Evolutionary conservation across 441 rosid species (phyloP).

Genomic region (Theobroma grandiflorum): DNA sequence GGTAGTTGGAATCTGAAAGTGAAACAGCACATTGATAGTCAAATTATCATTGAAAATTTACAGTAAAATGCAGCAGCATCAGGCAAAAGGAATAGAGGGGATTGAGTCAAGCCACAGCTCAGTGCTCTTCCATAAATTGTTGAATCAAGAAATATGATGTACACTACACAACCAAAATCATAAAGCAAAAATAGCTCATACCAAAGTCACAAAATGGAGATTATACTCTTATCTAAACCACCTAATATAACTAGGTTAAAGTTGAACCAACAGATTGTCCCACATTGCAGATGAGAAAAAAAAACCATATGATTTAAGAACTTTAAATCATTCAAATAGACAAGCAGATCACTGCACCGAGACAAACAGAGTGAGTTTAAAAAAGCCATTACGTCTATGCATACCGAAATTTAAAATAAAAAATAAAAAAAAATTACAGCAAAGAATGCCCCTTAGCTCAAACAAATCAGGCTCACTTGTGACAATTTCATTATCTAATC

Average conservation of each 20-base stretch:
- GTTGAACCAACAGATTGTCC: not conserved
- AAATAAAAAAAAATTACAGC: not conserved
- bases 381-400: not conserved
- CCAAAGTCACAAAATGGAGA: not conserved
- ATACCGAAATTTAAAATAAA: not conserved
- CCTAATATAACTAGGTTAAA: not conserved
- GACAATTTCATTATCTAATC: not conserved
- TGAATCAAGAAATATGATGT: not conserved
- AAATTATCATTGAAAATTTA: not conserved
- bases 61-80: not conserved
- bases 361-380: not conserved
- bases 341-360: not conserved
- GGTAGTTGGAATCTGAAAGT: slow-evolving; percentile 79
- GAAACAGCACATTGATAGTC: not conserved
- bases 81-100: too few relatives aligned
- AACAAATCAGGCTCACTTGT: not conserved
- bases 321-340: not conserved
- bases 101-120: not conserved
- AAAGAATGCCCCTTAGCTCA: not conserved
- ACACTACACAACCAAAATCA: not conserved
- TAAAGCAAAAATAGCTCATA: not conserved
- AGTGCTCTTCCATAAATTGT: not conserved
- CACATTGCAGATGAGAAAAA: not conserved
- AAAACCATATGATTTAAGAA: not conserved
- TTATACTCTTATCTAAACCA: not conserved